Percentiles rank a stretch among this genome's conserved stretches.
Conservation (phyloP, 768 basidiomycete genomes). For the Phaeotremella skinneri region DNA sequence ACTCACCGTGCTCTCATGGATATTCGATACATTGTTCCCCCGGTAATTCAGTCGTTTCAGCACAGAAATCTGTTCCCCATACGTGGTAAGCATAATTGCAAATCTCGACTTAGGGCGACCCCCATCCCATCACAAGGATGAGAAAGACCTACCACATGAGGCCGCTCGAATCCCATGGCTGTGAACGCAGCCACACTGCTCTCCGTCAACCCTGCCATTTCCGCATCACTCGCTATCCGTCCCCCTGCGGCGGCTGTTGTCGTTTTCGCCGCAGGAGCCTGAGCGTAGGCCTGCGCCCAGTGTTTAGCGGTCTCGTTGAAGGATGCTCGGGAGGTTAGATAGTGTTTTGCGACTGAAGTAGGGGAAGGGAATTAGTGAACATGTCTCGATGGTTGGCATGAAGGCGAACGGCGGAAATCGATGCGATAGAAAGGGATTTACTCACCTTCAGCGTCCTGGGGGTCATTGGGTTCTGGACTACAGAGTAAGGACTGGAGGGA, state of each 20-base stretch:
- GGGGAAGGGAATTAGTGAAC: neutral
- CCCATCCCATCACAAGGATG: too few species aligned
- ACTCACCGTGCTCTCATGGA: conserved; percentile 31
- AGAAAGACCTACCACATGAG: conserved; percentile 86
- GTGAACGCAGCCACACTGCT: conserved; percentile 83
- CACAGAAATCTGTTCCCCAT: conserved; percentile 41
- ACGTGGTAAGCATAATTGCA: too few species aligned
- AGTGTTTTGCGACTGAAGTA: conserved; percentile 85
- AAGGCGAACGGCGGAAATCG: too few species aligned
- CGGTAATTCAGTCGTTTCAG: conserved; percentile 44
- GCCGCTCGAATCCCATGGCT: conserved; percentile 73
- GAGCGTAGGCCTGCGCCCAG: conserved; percentile 91
- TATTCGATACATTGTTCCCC: conserved; percentile 41
- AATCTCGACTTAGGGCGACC: neutral
- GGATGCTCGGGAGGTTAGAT: conserved; percentile 76
- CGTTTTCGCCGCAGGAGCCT: conserved; percentile 58
- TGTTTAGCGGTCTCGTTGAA: conserved; percentile 91
- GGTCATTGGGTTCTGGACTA: conserved; percentile 91
- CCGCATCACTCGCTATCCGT: conserved; percentile 53
- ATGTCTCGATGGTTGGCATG: too few species aligned
- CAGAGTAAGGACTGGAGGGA: conserved; percentile 90
- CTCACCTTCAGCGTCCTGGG: conserved; percentile 82
- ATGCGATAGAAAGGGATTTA: too few species aligned
- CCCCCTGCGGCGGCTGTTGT: conserved; percentile 39
- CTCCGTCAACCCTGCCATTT: conserved; percentile 74